These are phyloP conservation scores for Chrysoporthe deuterocubensis DNA, from an alignment of 2,329 filamentous ascomycete species.

Conservation along the genomic window DNA sequence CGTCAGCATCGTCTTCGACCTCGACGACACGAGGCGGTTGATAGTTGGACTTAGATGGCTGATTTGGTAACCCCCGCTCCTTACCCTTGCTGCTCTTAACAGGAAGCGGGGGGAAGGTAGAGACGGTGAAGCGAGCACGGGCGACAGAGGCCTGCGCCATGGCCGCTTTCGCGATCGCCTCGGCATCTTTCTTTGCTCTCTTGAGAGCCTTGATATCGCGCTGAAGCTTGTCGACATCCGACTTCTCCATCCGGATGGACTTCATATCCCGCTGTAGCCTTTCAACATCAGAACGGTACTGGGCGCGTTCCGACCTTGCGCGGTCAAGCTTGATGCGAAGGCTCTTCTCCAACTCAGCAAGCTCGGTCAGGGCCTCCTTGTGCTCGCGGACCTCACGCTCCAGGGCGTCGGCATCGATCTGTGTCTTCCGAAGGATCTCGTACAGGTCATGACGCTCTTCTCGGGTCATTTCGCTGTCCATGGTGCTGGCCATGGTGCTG, in stretches of 20 bases:
- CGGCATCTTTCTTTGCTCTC: slow-evolving; percentile 43
- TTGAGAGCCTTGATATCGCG: slow-evolving; percentile 54
- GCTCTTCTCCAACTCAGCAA: slow-evolving; percentile 60
- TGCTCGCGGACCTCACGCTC: slow-evolving; percentile 73
- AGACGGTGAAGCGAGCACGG: slow-evolving; percentile 26
- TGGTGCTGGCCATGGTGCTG: slow-evolving; percentile 33
- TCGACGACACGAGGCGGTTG: slow-evolving; percentile 34
- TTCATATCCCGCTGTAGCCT: slow-evolving; percentile 58
- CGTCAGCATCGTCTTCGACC: slow-evolving; percentile 35
- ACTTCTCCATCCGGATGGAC: slow-evolving; percentile 46
- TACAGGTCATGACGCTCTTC: slow-evolving; percentile 65
- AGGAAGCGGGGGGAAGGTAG: slow-evolving; percentile 15
- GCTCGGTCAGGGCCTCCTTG: slow-evolving; percentile 64
- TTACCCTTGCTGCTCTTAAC: slow-evolving; percentile 19
- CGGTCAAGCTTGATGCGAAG: slow-evolving; percentile 71
- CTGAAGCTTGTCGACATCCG: slow-evolving; percentile 52
- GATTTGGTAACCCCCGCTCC: slow-evolving; percentile 11
- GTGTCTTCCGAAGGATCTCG: slow-evolving; percentile 63
- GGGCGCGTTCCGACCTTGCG: slow-evolving; percentile 67
- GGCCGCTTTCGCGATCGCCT: slow-evolving; percentile 36
- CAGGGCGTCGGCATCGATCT: slow-evolving; percentile 69
- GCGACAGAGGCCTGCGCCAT: slow-evolving; percentile 30
- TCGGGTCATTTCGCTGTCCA: slow-evolving; percentile 46
- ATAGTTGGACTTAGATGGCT: slow-evolving; percentile 9
- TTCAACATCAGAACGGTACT: slow-evolving; percentile 57